Evolutionary conservation across 2,329 filamentous ascomycete species (phyloP), one percentile per base, ranked within the genome.

Genomic region (Alternaria viburni): DNA sequence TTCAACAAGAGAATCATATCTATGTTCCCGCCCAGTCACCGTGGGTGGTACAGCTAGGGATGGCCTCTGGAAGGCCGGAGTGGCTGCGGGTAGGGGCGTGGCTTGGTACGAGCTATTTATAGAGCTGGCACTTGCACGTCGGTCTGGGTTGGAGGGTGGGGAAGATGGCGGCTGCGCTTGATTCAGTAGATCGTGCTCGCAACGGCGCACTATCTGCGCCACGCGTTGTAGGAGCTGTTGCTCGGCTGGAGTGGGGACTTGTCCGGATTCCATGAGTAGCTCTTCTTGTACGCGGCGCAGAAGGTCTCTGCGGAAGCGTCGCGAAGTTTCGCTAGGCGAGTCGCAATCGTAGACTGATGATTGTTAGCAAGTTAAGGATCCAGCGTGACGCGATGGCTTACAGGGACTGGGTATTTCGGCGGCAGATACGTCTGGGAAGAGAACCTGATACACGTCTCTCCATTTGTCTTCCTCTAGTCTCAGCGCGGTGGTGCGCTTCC

Each of bases 381-480:
- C 15, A 4, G 5, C 2, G 13, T n/a, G n/a, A 19, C 2, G 19
- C 32, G 2, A 23, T 9, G 6, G 68, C 74, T 66, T 72, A 81
- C 80, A 80, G 10, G 80, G 80, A 17, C 69, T 74, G 3, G 80
- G 80, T 5, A 77, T 75, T 26, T 70, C 69, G 4, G 71, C 75
- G 13, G 70, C 54, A 3, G 56, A 17, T 0, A 74, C 70, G 3
- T 67, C 73, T 0, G 80, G 79, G 32, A 83, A 82, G 1, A 83
- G 67, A 0, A 81, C 65, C 4, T 71, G 67, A 65, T 80, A 82
- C 17, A 80, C 76, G 32, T 80, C 75, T 6, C 62, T 65, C 81
- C 81, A 83, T 50, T 80, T 81, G 46, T 81, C 77, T 9, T 72
- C 70, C 41, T 82, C 81, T 54, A 65, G 70, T 50, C 61, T 61